These are phyloP conservation scores for sorghum (Sorghum bicolor) DNA, from an alignment of 176 grass and related monocot genomes.

Conservation along the genomic window Sorghum_bicolor_NCBIv3 NC_012872.2:61580001-61580500, in stretches of 20 bases:
- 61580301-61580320: slow-evolving; percentile 40
- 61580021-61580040: slow-evolving; percentile 80
- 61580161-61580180: slow-evolving; percentile 89
- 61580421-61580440: background rate
- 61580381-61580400: background rate
- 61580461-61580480: background rate
- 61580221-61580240: slow-evolving; percentile 90
- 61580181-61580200: slow-evolving; percentile 99
- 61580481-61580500: background rate
- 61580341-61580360: slow-evolving; percentile 42
- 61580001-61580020: slow-evolving; percentile 99
- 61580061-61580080: slow-evolving; percentile 89
- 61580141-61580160: slow-evolving; percentile 82
- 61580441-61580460: background rate
- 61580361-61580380: slow-evolving; percentile 10
- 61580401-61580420: background rate
- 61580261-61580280: slow-evolving; percentile 47
- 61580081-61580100: slow-evolving; percentile 63
- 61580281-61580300: slow-evolving; percentile 47
- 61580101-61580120: slow-evolving; percentile 55
- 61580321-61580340: slow-evolving; percentile 80
- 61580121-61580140: slow-evolving; percentile 71
- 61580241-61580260: slow-evolving; percentile 44
- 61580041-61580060: slow-evolving; percentile 82
- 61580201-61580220: slow-evolving; percentile 80